Conservation (phyloP, 305 asterid species). For the Fraxinus xanthoxyloides region DNA sequence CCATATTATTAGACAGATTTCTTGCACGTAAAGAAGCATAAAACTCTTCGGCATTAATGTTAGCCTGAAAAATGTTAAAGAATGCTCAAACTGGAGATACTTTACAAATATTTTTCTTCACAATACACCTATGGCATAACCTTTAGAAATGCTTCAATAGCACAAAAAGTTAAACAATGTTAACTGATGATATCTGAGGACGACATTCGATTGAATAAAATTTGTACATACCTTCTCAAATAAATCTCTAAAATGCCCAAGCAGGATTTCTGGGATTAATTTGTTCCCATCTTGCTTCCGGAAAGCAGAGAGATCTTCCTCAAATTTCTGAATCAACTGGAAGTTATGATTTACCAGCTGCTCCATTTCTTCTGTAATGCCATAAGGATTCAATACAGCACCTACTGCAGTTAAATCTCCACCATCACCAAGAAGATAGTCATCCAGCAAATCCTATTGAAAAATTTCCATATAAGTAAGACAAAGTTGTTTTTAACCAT, state of each 20-base stretch:
- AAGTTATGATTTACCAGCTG: constrained; percentile 55
- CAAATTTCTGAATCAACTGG: constrained; percentile 43
- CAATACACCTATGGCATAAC: background rate
- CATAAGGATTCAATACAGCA: constrained; percentile 55
- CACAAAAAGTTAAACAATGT: background rate
- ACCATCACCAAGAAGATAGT: constrained; percentile 60
- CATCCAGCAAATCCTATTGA: constrained; percentile 67
- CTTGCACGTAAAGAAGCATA: constrained; percentile 34
- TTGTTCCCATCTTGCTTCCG: constrained; percentile 34
- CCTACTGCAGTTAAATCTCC: constrained; percentile 33
- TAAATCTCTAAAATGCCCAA: constrained; percentile 53
- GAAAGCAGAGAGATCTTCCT: constrained; percentile 44
- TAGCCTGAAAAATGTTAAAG: constrained; percentile 51
- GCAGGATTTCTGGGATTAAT: constrained; percentile 46
- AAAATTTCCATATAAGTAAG: constrained; percentile 22
- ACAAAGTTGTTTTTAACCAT: constrained; percentile 1
- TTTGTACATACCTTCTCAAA: constrained; percentile 47
- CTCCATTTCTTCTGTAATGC: constrained; percentile 77
- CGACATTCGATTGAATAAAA: background rate
- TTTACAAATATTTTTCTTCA: background rate
- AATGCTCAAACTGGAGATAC: background rate
- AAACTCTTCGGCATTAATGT: constrained; percentile 35
- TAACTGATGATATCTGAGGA: background rate
- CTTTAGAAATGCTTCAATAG: background rate
- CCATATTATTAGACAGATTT: constrained; percentile 26